Conservation (phyloP, 1,284 basidiomycete species). For the Marasmius fiardii region DNA sequence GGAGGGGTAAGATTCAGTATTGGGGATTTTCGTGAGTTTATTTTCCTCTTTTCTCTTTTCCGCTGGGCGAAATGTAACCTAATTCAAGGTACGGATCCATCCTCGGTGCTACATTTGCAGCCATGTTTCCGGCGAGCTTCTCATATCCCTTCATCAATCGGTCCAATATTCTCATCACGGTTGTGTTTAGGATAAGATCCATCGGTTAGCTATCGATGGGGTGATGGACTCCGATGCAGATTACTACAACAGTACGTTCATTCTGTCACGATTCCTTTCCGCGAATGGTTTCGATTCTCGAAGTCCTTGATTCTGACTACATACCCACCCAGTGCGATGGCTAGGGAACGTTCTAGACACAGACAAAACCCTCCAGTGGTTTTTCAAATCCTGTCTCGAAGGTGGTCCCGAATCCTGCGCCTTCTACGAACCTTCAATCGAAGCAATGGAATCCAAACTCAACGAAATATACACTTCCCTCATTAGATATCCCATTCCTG, state of each 20-base stretch:
- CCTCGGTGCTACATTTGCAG: not conserved
- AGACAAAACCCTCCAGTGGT: conserved; percentile 23
- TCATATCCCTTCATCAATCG: no score
- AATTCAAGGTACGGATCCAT: no score
- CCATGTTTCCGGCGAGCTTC: no score
- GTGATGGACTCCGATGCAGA: no score
- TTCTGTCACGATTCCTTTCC: no score
- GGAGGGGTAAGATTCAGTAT: conserved; percentile 42
- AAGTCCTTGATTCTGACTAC: not conserved
- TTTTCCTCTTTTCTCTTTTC: not conserved
- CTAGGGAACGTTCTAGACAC: conserved; percentile 19
- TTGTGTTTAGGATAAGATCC: no score
- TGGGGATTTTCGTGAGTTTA: conserved; percentile 47
- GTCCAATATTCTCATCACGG: no score
- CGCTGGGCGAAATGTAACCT: not conserved
- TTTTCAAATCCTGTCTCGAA: conserved; percentile 22
- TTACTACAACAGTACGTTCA: no score
- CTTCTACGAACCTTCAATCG: conserved; percentile 24
- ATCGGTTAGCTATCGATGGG: no score
- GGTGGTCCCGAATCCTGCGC: conserved; percentile 22
- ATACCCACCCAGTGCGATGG: conserved; percentile 20
- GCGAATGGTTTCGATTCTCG: no score
- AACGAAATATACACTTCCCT: conserved; percentile 13
- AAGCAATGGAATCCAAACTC: conserved; percentile 15
- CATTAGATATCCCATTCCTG: conserved; percentile 16